These are phyloP conservation scores for Elongisporangium undulatum DNA, from an alignment of 352 stramenopile species.

Conservation along the genomic window DNA sequence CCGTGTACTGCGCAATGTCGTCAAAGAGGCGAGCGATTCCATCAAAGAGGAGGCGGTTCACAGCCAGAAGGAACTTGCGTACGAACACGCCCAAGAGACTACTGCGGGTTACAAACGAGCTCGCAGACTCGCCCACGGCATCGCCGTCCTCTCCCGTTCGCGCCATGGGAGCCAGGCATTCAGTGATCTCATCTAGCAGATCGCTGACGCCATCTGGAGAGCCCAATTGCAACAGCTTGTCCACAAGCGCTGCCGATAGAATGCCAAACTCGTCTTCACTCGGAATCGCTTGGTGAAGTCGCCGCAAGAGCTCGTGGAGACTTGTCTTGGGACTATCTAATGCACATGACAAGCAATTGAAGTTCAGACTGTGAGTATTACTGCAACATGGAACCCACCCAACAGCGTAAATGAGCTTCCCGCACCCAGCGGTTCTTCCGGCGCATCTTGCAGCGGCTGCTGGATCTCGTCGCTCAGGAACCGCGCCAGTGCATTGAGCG, in stretches of 20 bases:
- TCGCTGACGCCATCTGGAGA: slow-evolving; percentile 62
- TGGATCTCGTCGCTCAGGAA: slow-evolving; percentile 62
- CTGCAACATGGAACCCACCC: not conserved
- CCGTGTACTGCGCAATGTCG: slow-evolving; percentile 47
- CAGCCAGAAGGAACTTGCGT: slow-evolving; percentile 52
- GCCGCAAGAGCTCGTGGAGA: slow-evolving; percentile 36
- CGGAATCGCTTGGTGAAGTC: slow-evolving; percentile 33
- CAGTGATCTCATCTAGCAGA: slow-evolving; percentile 55
- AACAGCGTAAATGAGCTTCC: not conserved
- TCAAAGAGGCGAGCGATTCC: slow-evolving; percentile 66
- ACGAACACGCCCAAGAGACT: slow-evolving; percentile 71
- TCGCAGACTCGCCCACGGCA: slow-evolving; percentile 33
- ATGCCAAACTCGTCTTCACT: slow-evolving; percentile 32
- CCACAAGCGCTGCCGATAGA: slow-evolving; percentile 42
- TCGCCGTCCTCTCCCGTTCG: slow-evolving; percentile 11
- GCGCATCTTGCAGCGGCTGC: slow-evolving; percentile 14
- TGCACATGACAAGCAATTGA: not conserved
- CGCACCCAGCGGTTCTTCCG: slow-evolving; percentile 2
- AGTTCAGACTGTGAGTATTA: not conserved
- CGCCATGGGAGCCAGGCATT: slow-evolving; percentile 46
- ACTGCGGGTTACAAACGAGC: slow-evolving; percentile 33
- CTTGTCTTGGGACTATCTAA: slow-evolving; percentile 11
- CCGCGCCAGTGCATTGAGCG: slow-evolving; percentile 38
- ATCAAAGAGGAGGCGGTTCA: slow-evolving; percentile 63
- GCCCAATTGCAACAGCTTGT: slow-evolving; percentile 45